These are phyloP conservation scores for Talaromyces wortmannii DNA, from an alignment of 495 filamentous ascomycete species.

Conservation along the genomic window DNA sequence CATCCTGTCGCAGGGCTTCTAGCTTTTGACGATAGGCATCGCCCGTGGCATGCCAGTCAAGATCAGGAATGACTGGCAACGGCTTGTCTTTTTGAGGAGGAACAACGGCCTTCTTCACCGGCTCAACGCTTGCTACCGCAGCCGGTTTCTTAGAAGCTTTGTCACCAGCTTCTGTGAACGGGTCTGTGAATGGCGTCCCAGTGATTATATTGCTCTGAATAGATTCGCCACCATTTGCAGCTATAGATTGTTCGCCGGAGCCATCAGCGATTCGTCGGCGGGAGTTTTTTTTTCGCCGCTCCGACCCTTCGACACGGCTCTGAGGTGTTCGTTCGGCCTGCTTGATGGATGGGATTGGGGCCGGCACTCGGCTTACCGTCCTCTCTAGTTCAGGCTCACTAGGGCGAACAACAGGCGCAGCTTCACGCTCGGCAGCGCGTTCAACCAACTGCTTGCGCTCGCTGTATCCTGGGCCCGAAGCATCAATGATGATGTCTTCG, in stretches of 20 bases:
- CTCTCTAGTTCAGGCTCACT: conserved; percentile 49
- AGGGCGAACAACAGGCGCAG: conserved; percentile 68
- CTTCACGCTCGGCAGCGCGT: conserved; percentile 63
- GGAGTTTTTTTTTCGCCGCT: conserved; percentile 41
- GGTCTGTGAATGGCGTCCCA: not conserved
- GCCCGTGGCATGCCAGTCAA: conserved; percentile 56
- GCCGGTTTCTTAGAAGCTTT: not conserved
- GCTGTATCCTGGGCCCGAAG: conserved; percentile 67
- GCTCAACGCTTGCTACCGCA: not conserved
- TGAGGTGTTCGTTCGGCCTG: conserved; percentile 12
- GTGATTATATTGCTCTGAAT: not conserved
- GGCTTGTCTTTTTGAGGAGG: not conserved
- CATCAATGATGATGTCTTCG: conserved; percentile 87
- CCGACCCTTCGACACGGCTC: conserved; percentile 20
- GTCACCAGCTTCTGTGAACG: not conserved
- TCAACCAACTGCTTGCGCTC: conserved; percentile 85
- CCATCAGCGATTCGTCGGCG: conserved; percentile 80
- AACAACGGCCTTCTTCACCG: not conserved
- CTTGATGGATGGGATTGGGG: conserved; percentile 14
- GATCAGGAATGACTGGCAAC: conserved; percentile 8
- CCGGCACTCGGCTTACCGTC: conserved; percentile 50
- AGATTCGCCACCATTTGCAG: conserved; percentile 13
- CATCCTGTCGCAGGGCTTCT: conserved; percentile 71
- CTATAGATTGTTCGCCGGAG: conserved; percentile 52
- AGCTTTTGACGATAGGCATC: conserved; percentile 81